A percentile compares a stretch with the other conserved stretches of the same genome.
phyloP scores from a whole-genome alignment of 2,329 filamentous ascomycete genomes.

The Rhytidhysteron rufulum region DNA sequence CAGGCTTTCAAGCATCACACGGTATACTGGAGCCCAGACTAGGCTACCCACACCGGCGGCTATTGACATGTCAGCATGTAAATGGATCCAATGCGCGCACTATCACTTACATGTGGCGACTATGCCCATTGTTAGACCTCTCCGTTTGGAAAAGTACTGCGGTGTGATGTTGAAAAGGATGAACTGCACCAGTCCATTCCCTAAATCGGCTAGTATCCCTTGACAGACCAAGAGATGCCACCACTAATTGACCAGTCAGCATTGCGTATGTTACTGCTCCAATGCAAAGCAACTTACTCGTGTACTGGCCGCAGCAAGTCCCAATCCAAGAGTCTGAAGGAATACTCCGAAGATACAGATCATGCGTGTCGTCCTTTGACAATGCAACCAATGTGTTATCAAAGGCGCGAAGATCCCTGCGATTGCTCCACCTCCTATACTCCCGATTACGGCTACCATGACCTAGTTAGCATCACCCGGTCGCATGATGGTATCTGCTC shows the following conservation, averaged over 20 bases:
- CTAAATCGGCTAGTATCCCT: slow-evolving; percentile 42
- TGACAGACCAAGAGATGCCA: slow-evolving; percentile 45
- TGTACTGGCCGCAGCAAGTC: slow-evolving; percentile 11
- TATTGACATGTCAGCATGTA: slow-evolving; percentile 3
- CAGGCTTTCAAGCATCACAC: slow-evolving; percentile 39
- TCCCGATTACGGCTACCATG: slow-evolving; percentile 15
- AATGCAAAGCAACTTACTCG: slow-evolving; percentile 10
- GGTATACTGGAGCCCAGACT: slow-evolving; percentile 19
- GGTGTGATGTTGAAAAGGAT: slow-evolving; percentile 45
- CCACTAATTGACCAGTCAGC: slow-evolving; percentile 15
- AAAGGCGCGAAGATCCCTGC: slow-evolving; percentile 14
- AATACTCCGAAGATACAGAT: slow-evolving; percentile 13
- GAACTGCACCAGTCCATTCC: slow-evolving; percentile 44
- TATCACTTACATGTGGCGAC: slow-evolving; percentile 10
- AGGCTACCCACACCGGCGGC: slow-evolving; percentile 14
- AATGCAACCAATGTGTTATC: slow-evolving; percentile 15
- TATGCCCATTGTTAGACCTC: slow-evolving; percentile 31
- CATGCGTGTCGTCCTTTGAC: slow-evolving; percentile 13
- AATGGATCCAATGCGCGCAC: not conserved
- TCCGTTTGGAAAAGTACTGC: slow-evolving; percentile 48
- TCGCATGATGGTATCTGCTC: too few relatives aligned
- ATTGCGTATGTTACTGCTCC: not conserved
- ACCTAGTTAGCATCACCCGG: slow-evolving; percentile 10
- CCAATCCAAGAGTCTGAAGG: slow-evolving; percentile 13
- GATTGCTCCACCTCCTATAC: slow-evolving; percentile 17